Base-by-base conservation (phyloP, 23 red algal species). In the Gracilaria gracilis region DNA sequence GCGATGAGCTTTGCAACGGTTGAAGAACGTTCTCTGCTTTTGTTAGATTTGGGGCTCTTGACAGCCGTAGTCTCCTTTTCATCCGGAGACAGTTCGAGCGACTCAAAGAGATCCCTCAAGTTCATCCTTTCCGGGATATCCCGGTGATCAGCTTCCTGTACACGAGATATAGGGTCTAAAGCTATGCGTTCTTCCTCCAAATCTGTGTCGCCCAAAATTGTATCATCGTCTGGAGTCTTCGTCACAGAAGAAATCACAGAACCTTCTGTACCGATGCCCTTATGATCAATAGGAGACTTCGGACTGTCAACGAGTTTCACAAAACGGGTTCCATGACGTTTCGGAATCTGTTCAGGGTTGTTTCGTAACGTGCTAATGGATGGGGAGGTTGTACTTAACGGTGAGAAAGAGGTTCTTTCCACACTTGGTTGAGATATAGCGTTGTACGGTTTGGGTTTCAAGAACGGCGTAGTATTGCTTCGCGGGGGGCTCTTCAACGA, bases 91-190 rank as follows among this genome's bases (percentile, higher is more conserved):
- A 85, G 14, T 85, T 85, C 57, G 20, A 85, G 42, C 4, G 81
- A 85, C 24, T 85, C 81, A 28, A 85, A 85, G 0, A 85, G 61
- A 31, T 85, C 81, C 61, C 42, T 69, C 81, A 85, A 85, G 61
- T 85, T 85, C 81, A 85, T 85, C 27, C 81, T 35, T 85, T 85
- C 81, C n/a, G 59, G 59, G 36, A 33, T 24, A 49, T 50, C 72
- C n/a, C 46, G 40, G 12, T 46, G 50, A 8, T 50, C 40, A n/a
- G 72, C 11, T 8, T 3, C 42, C 20, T 50, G 16, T 9, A 15
- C 62, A 1, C 2, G 19, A 27, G 34, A 46, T 1, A 8, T 12
- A 16, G 40, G 15, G 25, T 37, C 13, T 27, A 16, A 31, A 25
- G 28, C 72, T 19, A 49, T 28, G 46, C 23, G 40, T 77, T 77